Evolutionary conservation across 768 basidiomycete genomes (phyloP), one percentile per base, ranked within the genome.

Genomic region (Gyrodon lividus): DNA sequence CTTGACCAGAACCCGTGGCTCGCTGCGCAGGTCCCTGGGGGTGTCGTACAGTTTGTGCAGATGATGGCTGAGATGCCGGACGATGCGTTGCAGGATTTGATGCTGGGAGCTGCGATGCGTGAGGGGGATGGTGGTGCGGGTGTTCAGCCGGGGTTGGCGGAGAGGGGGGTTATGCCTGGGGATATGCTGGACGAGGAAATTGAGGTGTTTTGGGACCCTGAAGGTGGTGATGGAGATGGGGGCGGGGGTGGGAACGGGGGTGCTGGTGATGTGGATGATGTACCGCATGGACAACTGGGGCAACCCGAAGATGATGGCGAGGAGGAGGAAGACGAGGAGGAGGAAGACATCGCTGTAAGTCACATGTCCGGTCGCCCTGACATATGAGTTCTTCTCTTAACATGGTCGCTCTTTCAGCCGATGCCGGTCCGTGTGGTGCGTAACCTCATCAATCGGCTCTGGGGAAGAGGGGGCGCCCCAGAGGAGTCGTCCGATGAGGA

Each of bases 21-120:
- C 12, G 76, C 74, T 14, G 74, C 73, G 30, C 77, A 79, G 54
- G 81, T 87, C 51, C 85, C 81, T 0, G 86, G 81, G 0, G 87
- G 86, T 1, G 67, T 86, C n/a, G 67, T 81, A 19, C 80, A 86
- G 59, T 82, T 87, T 56, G 77, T 79, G 19, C 79, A 83, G 63
- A 68, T 76, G 62, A 70, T 80, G 35, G 80, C 65, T 19, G 77
- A 83, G 56, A 69, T 79, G 53, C 75, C 80, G 4, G 77, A 79
- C 38, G 83, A 84, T 37, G 76, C 73, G n/a, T 55, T 88, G 50
- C 77, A 86, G 43, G 82, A 83, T 48, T 46, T 87, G 61, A 75
- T 87, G 77, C 43, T 81, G 42, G 74, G 65, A 22, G 72, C 75
- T 9, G 77, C 70, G 33, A 69, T 64, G 52, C 69, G 56, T 12